These are phyloP conservation scores for Linaria vulgaris DNA, from an alignment of 257 asterid species.

Conservation along the genomic window DNA sequence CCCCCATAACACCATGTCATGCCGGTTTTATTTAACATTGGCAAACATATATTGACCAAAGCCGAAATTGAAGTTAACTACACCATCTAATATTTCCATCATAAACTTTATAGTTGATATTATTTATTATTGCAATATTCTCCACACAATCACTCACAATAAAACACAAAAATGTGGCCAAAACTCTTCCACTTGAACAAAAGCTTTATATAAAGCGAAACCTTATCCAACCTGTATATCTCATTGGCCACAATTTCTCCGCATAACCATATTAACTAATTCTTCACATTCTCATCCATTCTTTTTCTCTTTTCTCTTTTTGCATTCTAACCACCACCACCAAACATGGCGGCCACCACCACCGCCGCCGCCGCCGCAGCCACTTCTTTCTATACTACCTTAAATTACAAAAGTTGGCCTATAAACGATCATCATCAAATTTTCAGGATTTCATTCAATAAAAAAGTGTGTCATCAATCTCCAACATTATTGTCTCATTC, in stretches of 20 bases:
- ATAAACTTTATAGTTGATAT: too few relatives aligned
- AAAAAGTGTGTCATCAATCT: slow-evolving; percentile 30
- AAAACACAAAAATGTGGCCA: too few relatives aligned
- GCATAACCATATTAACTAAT: slow-evolving; percentile 43
- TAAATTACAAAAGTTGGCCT: slow-evolving; percentile 40
- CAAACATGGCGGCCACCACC: slow-evolving; percentile 52
- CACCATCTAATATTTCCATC: too few relatives aligned
- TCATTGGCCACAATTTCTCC: slow-evolving; percentile 58
- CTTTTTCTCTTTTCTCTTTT: slow-evolving; percentile 19
- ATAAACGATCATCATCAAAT: slow-evolving; percentile 40
- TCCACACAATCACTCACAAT: too few relatives aligned
- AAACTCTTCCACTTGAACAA: too few relatives aligned
- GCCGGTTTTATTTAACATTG: too few relatives aligned
- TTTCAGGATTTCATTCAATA: slow-evolving; percentile 38
- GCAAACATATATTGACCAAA: too few relatives aligned
- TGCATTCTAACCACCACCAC: slow-evolving; percentile 18
- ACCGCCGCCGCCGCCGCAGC: slow-evolving; percentile 62
- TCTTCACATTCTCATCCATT: slow-evolving; percentile 11
- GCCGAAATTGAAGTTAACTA: too few relatives aligned
- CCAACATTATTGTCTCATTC: slow-evolving; percentile 34
- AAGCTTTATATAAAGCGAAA: too few relatives aligned
- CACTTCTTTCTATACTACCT: slow-evolving; percentile 59
- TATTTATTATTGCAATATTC: too few relatives aligned
- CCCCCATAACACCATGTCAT: too few relatives aligned
- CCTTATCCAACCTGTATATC: slow-evolving; percentile 62